phyloP scores from a whole-genome alignment of 352 stramenopile species.

The Phytophthora quininea region DNA sequence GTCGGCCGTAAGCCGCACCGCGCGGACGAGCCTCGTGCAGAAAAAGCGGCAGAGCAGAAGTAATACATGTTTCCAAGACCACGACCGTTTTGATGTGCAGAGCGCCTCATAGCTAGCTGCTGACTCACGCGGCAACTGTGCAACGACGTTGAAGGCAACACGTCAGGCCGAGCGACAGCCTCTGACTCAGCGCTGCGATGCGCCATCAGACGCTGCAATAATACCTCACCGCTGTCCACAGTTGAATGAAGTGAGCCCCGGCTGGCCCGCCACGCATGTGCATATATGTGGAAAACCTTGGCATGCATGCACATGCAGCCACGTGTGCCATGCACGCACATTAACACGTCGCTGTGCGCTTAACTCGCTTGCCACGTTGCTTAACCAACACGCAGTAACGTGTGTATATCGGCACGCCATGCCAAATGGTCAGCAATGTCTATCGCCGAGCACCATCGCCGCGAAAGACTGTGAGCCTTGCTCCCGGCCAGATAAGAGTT shows the following conservation, averaged over 20 bases:
- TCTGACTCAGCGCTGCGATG: background rate
- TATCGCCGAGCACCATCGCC: no score
- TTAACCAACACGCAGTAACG: no score
- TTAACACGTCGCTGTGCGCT: background rate
- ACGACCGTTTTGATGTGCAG: background rate
- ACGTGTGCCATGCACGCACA: background rate
- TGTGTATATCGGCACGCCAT: no score
- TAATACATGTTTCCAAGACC: slow-evolving; percentile 1
- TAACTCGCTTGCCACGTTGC: no score
- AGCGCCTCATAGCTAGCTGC: background rate
- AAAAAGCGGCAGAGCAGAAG: slow-evolving; percentile 3
- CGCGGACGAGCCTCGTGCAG: background rate
- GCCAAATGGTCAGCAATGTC: no score
- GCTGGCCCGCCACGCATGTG: background rate
- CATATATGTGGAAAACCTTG: background rate
- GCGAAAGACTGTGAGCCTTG: background rate
- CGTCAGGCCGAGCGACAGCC: background rate
- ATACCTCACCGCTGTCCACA: background rate
- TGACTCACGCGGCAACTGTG: background rate
- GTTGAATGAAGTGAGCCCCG: background rate
- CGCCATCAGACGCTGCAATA: background rate
- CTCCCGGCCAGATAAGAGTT: no score
- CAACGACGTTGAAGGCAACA: background rate
- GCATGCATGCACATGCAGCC: background rate
- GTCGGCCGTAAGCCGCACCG: background rate